Conservation (phyloP, 2,329 filamentous ascomycete species). For the Colletotrichum karsti region DNA sequence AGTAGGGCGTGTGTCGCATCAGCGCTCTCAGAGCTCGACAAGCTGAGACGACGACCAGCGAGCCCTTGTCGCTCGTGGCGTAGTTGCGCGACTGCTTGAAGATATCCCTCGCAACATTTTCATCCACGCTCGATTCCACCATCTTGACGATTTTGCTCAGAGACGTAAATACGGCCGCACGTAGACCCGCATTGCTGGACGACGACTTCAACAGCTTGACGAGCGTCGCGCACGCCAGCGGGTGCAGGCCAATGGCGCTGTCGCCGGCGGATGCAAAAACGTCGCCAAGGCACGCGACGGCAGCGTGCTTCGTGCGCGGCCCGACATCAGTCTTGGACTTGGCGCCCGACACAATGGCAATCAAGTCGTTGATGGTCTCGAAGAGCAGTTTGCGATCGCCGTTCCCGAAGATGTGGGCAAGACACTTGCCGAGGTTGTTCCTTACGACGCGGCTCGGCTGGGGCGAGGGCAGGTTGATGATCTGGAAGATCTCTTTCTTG, state of each 20-base stretch:
- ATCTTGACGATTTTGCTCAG: constrained; percentile 80
- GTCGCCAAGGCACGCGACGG: constrained; percentile 85
- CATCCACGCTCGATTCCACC: constrained; percentile 81
- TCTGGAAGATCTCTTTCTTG: constrained; percentile 93
- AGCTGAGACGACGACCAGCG: constrained; percentile 80
- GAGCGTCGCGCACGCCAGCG: constrained; percentile 75
- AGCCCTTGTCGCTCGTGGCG: constrained; percentile 82
- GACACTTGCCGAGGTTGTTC: constrained; percentile 86
- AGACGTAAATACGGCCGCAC: constrained; percentile 79
- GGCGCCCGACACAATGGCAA: constrained; percentile 74
- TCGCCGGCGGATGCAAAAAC: constrained; percentile 93
- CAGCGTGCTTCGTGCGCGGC: constrained; percentile 83
- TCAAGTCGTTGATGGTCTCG: constrained; percentile 91
- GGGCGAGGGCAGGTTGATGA: constrained; percentile 84
- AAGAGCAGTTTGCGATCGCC: constrained; percentile 93
- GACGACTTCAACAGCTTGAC: constrained; percentile 84
- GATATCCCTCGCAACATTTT: constrained; percentile 84
- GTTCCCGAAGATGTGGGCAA: constrained; percentile 82
- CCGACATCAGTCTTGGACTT: constrained; percentile 83
- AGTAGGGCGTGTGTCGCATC: constrained; percentile 77
- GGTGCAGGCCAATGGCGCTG: constrained; percentile 86
- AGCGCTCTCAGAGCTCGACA: constrained; percentile 83
- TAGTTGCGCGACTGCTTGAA: constrained; percentile 91
- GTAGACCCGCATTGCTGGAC: constrained; percentile 81
- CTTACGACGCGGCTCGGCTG: constrained; percentile 88